These are phyloP conservation scores for Linnemannia zychae DNA, from an alignment of 192 early-diverging fungal species.

Conservation along the genomic window DNA sequence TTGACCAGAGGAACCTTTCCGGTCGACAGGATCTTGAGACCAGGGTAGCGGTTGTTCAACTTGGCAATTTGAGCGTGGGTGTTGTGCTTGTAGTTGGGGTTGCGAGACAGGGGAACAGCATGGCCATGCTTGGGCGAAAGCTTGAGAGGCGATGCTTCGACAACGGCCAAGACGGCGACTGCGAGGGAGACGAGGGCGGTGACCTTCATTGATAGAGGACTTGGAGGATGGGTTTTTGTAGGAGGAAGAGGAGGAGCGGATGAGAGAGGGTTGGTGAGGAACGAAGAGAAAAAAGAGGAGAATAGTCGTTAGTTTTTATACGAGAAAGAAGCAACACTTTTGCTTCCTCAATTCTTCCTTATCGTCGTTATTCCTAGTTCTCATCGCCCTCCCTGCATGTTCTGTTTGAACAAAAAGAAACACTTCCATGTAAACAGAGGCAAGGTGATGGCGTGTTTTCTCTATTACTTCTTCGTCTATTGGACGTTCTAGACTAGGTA, in stretches of 20 bases:
- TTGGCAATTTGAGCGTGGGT: constrained; percentile 21
- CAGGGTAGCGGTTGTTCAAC: constrained; percentile 19
- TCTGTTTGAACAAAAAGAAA: too few relatives aligned
- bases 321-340: too few relatives aligned
- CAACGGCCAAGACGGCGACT: constrained; percentile 19
- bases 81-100: constrained; percentile 25
- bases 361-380: too few relatives aligned
- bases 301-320: neutral
- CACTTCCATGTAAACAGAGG: too few relatives aligned
- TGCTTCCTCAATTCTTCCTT: neutral
- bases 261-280: neutral
- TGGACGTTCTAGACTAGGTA: too few relatives aligned
- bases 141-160: constrained; percentile 23
- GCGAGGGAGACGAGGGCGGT: constrained; percentile 21
- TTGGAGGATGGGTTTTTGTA: neutral
- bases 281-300: neutral
- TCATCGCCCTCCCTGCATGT: neutral
- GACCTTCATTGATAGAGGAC: constrained; percentile 18
- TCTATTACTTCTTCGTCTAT: too few relatives aligned
- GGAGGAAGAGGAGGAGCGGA: neutral
- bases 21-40: constrained; percentile 4
- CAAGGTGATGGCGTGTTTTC: too few relatives aligned
- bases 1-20: constrained; percentile 42
- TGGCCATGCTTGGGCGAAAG: constrained; percentile 1
- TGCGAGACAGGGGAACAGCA: constrained; percentile 16